A percentile compares a stretch with the other conserved stretches of the same genome.
These are phyloP conservation scores for Aspergillus neotritici DNA, from an alignment of 2,329 filamentous ascomycete genomes.

Conservation along the genomic window DNA sequence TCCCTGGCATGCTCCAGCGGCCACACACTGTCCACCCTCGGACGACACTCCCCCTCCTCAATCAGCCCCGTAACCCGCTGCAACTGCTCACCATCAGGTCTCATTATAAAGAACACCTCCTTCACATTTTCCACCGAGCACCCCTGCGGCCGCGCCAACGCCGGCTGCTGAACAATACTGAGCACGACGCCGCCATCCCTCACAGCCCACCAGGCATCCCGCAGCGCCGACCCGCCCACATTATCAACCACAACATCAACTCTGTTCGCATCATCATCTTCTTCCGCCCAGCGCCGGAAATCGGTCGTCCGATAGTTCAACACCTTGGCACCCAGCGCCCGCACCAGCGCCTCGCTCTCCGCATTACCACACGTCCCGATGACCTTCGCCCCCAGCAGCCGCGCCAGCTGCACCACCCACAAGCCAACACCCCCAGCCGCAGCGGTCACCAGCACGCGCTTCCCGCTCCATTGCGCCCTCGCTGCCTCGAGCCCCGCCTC, in stretches of 20 bases:
- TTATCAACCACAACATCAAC: conserved; percentile 45
- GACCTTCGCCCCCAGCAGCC: conserved; percentile 29
- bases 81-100: conserved; percentile 33
- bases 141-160: conserved; percentile 24
- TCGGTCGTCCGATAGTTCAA: conserved; percentile 34
- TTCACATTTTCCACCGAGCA: conserved; percentile 22
- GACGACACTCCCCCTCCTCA: conserved; percentile 32
- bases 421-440: conserved; percentile 43
- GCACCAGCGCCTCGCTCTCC: conserved; percentile 37
- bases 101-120: conserved; percentile 41
- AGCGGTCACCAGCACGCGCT: conserved; percentile 41
- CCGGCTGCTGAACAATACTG: conserved; percentile 38
- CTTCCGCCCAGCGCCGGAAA: conserved; percentile 26
- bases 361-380: conserved; percentile 35
- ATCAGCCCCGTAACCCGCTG: conserved; percentile 35
- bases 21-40: conserved; percentile 40
- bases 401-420: conserved; percentile 37
- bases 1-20: conserved; percentile 36
- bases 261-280: conserved; percentile 16
- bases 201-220: conserved; percentile 41
- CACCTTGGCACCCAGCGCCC: conserved; percentile 38
- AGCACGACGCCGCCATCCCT: conserved; percentile 35
- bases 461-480: conserved; percentile 20
- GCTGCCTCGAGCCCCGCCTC: not conserved
- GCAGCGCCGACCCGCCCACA: conserved; percentile 37